Evolutionary conservation across 371 early-diverging fungal species (phyloP).

Genomic region (Dentiscutata heterogama): DNA sequence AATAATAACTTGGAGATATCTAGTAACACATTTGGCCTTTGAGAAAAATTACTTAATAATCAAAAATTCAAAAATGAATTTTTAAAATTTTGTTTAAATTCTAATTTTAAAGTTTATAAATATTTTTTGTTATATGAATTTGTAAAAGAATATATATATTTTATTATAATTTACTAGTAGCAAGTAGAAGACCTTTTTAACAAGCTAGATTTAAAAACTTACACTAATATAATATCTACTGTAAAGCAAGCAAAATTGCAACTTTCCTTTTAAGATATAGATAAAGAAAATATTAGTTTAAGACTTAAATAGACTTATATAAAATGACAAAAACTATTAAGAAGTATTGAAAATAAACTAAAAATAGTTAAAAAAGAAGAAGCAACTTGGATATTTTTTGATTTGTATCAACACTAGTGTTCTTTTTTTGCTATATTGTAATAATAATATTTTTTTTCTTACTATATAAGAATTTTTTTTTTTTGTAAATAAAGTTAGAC

Average conservation of each 20-base stretch:
- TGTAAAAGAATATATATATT: neutral
- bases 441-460: too few relatives aligned
- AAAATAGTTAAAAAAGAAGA: too few relatives aligned
- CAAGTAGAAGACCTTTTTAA: too few relatives aligned
- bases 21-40: neutral
- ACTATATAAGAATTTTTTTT: too few relatives aligned
- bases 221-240: neutral
- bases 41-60: neutral
- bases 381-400: too few relatives aligned
- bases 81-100: neutral
- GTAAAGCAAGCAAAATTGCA: neutral
- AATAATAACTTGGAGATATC: neutral
- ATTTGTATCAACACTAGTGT: too few relatives aligned
- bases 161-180: constrained; percentile 1
- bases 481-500: too few relatives aligned
- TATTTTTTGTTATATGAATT: neutral
- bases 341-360: too few relatives aligned
- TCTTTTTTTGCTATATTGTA: too few relatives aligned
- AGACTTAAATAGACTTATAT: neutral
- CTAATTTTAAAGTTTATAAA: neutral
- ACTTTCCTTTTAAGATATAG: neutral
- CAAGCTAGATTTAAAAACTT: too few relatives aligned
- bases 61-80: neutral
- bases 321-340: too few relatives aligned
- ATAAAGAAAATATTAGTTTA: neutral